Evolutionary conservation across 495 filamentous ascomycete species (phyloP).

Genomic region (Penicillium flavigenum): DNA sequence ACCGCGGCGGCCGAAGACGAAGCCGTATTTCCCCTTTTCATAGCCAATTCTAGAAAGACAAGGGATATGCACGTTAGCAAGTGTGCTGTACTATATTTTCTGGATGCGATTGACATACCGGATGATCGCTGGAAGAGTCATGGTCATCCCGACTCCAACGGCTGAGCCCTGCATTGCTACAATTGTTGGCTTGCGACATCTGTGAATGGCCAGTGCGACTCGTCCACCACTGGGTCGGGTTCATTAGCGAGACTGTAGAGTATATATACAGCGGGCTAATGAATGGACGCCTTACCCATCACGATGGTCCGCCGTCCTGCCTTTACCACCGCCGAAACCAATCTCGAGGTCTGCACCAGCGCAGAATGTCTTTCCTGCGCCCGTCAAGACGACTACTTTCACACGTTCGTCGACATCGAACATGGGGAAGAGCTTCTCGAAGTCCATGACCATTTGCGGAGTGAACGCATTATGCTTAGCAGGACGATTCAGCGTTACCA

Average conservation of each 20-base stretch:
- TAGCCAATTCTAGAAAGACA: conserved; percentile 47
- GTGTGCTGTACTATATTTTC: background rate
- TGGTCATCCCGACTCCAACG: conserved; percentile 67
- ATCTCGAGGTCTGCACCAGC: conserved; percentile 65
- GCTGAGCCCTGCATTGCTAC: conserved; percentile 64
- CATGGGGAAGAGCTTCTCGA: conserved; percentile 53
- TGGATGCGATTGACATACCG: conserved; percentile 24
- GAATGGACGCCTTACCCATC: conserved; percentile 39
- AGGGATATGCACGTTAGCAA: background rate
- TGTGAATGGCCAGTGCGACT: conserved; percentile 58
- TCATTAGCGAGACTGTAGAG: background rate
- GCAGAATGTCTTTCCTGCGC: conserved; percentile 61
- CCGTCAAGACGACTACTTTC: conserved; percentile 58
- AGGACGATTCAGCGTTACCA: conserved; percentile 59
- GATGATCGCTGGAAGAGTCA: conserved; percentile 62
- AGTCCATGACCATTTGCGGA: conserved; percentile 50
- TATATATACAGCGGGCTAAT: background rate
- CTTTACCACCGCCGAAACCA: conserved; percentile 39
- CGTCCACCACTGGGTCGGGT: conserved; percentile 31
- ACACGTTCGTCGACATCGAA: conserved; percentile 58
- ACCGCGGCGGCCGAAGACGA: conserved; percentile 63
- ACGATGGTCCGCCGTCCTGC: conserved; percentile 40
- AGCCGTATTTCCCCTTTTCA: conserved; percentile 56
- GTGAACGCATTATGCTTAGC: conserved; percentile 65
- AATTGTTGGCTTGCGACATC: conserved; percentile 63